Base-by-base conservation (phyloP, 73 alveolate genomes). In the Durusdinium trenchii region DNA sequence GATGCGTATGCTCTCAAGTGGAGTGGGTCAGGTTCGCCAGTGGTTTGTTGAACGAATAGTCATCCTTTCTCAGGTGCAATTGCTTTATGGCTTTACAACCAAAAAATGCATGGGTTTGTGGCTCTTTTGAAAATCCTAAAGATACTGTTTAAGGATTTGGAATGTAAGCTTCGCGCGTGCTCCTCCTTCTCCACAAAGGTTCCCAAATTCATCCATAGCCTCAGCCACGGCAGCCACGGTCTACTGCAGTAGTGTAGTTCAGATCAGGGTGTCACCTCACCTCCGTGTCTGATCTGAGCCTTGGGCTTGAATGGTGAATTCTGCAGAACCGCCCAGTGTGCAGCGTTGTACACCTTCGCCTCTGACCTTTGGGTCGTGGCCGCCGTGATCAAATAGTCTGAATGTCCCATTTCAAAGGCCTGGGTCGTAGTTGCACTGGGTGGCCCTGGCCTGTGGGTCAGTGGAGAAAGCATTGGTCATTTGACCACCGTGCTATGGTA, bases 101-200 rank as follows among this genome's bases (percentile, higher is more conserved):
- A 9, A 20, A 54, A 9, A 54, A 20, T 12, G 64, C 64, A 54
- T 54, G 20, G 28, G 64, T 20, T 20, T 12, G 64, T 20, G 20
- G 64, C 64, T 54, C 20, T 9, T 54, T 54, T 9, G 9, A 20
- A 9, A 9, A 54, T 54, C 16, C 36, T 12, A 3, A 26, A 78
- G 42, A 32, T 67, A 32, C 81, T 14, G 32, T 14, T n/a, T n/a
- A 20, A 67, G 64, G 28, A 54, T 54, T 54, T 32, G 20, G 81
- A 67, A 32, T 48, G 64, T 83, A 81, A 46, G 97, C 46, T n/a
- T 52, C 6, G 5, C 1, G 38, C 97, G 97, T 3, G 97, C 97
- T 91, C 97, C 97, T n/a, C 97, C 97, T 57, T 91, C 97, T 46
- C 97, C 97, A 48, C 97, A 91, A 40, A 91, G 87, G 45, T 91